Evolutionary conservation across 2,329 filamentous ascomycete species (phyloP), one percentile per base, ranked within the genome.

Genomic region (Mycosphaerelloides madeirae): DNA sequence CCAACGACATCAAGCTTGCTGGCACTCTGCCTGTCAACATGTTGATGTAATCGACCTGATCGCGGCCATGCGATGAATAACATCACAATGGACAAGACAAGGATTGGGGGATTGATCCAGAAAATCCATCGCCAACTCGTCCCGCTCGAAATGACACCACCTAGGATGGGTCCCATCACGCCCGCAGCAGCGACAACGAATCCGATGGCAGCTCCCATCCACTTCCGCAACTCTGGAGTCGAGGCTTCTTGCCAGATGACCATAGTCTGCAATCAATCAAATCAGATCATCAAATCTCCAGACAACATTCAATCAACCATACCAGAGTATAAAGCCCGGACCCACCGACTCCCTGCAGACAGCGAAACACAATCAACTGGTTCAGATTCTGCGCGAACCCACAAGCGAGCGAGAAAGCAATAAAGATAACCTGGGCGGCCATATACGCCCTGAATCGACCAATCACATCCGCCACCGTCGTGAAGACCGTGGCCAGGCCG

Each of bases 311-410:
- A n/a, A n/a, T n/a, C n/a, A n/a, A n/a, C n/a, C n/a, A n/a, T n/a
- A n/a, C n/a, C 14, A 46, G 19, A 3, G 43, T 37, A 29, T 81
- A 83, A 16, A 83, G 64, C 0, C 80, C 79, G 7, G 80, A 79
- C 2, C 77, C 80, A 0, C 80, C 79, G 33, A 81, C 71, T 3
- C 79, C 79, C 45, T 81, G 79, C 13, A 81, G 73, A 1, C 76
- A 75, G 15, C 79, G 74, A 44, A 71, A 81, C 12, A 78, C 55
- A 38, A 83, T 80, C 1, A 80, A 64, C 29, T 74, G 68, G 37
- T 65, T 62, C 74, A 80, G 79, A 43, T 64, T 68, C 18, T 63
- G 67, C 6, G 77, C 68, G 7, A 71, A 66, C 16, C 70, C 77
- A 49, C 77, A 79, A 25, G 74, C 75, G 35, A 78, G 61, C 0